A percentile compares a stretch with the other conserved stretches of the same genome.
Conservation (phyloP, 139 green algal genomes). For the Volvox africanus region DNA sequence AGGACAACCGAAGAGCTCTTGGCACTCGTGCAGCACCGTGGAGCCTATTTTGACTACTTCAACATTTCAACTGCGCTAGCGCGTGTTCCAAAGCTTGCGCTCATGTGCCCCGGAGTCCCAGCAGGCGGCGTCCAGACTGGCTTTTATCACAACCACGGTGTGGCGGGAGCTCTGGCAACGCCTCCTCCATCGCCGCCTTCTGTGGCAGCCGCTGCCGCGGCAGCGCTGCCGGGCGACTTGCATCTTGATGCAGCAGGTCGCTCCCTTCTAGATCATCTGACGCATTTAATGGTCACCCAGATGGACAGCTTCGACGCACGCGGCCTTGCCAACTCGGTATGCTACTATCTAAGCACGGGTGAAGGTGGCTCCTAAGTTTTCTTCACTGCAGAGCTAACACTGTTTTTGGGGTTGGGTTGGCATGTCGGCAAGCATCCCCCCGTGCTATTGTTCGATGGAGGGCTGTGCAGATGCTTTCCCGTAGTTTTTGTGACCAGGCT, state of each 20-base stretch:
- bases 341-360: neutral
- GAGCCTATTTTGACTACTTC: conserved; percentile 71
- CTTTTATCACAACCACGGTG: neutral
- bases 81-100: conserved; percentile 75
- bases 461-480: too few relatives aligned
- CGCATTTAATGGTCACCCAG: conserved; percentile 44
- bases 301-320: conserved; percentile 68
- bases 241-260: conserved; percentile 57
- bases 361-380: neutral
- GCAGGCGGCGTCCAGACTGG: neutral
- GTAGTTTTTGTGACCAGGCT: neutral
- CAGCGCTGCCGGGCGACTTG: conserved; percentile 17
- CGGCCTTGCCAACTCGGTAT: conserved; percentile 67
- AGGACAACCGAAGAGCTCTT: conserved; percentile 60
- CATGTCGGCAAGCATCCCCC: too few relatives aligned
- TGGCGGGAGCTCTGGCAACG: neutral
- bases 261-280: conserved; percentile 61
- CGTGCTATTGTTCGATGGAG: too few relatives aligned
- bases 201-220: neutral
- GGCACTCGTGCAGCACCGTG: conserved; percentile 61
- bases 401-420: too few relatives aligned
- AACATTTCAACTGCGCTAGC: conserved; percentile 82
- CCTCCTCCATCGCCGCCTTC: neutral
- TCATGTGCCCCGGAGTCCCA: neutral
- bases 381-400: too few relatives aligned